phyloP scores from a whole-genome alignment of 306 rosid genomes.

The Cicer judaicum region DNA sequence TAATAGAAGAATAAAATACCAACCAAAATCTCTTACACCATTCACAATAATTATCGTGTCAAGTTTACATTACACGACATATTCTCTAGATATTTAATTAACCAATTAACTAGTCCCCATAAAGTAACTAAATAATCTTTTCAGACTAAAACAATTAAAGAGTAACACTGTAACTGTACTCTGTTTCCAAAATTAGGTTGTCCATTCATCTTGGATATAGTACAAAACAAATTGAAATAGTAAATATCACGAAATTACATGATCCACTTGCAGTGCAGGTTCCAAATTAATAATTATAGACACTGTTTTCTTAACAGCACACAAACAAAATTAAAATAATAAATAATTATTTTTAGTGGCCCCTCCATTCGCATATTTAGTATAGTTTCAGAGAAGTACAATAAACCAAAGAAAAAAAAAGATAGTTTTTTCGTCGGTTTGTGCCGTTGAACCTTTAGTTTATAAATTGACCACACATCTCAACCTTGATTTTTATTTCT shows the following conservation, averaged over 20 bases:
- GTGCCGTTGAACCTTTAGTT: conserved; percentile 51
- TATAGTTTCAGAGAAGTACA: conserved; percentile 62
- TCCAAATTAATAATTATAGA: conserved; percentile 19
- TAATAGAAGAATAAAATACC: no score
- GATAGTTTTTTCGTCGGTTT: conserved; percentile 60
- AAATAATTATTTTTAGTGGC: conserved; percentile 29
- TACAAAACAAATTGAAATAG: background rate
- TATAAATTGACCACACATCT: conserved; percentile 57
- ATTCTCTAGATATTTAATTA: no score
- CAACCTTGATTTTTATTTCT: conserved; percentile 1
- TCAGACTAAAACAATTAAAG: background rate
- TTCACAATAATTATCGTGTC: no score
- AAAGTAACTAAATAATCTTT: background rate
- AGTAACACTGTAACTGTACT: background rate
- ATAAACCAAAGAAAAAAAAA: conserved; percentile 42
- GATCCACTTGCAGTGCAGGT: conserved; percentile 26
- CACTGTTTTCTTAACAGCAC: background rate
- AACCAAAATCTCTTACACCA: no score
- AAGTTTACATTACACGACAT: no score
- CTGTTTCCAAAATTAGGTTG: background rate
- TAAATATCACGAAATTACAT: conserved; percentile 11
- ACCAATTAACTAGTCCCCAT: background rate
- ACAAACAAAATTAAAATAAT: background rate
- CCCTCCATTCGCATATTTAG: conserved; percentile 41
- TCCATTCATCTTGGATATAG: conserved; percentile 14